Conservation (phyloP, 495 filamentous ascomycete genomes). For the Aspergillus ellipticus region DNA sequence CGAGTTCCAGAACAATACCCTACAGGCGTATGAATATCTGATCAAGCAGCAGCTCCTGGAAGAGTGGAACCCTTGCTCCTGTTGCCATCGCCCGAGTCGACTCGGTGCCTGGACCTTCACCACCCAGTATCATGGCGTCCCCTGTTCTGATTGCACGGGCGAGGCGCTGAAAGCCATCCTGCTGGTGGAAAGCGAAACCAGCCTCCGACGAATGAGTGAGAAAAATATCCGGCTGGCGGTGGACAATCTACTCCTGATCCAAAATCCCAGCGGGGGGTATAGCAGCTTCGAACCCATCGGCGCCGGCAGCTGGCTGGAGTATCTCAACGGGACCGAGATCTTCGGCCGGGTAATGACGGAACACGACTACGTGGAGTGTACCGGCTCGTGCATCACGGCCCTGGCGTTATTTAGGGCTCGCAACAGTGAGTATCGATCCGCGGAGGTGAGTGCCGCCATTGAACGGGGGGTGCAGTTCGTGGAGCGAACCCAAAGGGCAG, state of each 20-base stretch:
- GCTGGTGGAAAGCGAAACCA: slow-evolving; percentile 1
- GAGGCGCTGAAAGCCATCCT: slow-evolving; percentile 3
- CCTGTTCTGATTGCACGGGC: slow-evolving; percentile 4
- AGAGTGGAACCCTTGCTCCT: not conserved
- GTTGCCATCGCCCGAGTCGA: not conserved
- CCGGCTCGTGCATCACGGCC: slow-evolving; percentile 14
- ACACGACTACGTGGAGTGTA: slow-evolving; percentile 21
- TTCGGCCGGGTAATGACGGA: slow-evolving; percentile 21
- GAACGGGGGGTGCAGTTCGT: slow-evolving; percentile 12
- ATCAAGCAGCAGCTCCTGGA: slow-evolving; percentile 5
- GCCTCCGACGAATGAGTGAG: slow-evolving; percentile 1
- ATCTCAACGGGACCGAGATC: slow-evolving; percentile 19
- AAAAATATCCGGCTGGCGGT: not conserved
- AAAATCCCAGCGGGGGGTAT: slow-evolving; percentile 16
- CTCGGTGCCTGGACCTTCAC: slow-evolving; percentile 3
- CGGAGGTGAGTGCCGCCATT: slow-evolving; percentile 11
- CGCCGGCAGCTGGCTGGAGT: slow-evolving; percentile 11
- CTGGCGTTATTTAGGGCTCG: slow-evolving; percentile 10
- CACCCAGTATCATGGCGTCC: not conserved
- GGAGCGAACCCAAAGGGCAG: slow-evolving; percentile 6
- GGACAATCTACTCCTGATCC: slow-evolving; percentile 12
- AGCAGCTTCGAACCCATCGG: slow-evolving; percentile 16
- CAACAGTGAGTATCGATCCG: slow-evolving; percentile 11
- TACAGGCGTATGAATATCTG: slow-evolving; percentile 7
- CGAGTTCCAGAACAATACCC: not conserved